Base-by-base conservation (phyloP, 805 yeast genomes). In the Metschnikowia amazonensis region DNA sequence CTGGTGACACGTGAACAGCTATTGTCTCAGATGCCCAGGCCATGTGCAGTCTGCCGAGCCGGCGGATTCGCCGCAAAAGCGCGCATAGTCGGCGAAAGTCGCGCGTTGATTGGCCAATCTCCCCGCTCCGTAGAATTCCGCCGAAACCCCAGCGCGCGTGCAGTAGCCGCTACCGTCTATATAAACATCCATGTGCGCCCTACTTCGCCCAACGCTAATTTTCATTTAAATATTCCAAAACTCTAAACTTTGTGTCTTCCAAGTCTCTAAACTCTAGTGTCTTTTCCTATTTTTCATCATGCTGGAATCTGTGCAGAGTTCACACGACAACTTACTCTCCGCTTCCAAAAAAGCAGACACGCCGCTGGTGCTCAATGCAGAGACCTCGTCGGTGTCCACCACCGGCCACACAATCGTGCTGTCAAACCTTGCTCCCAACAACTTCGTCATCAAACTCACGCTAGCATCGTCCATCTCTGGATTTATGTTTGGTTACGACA, bases 401-500 rank as follows among this genome's bases (percentile, higher is more conserved):
- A 25, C 42, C 3, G 39, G 39, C 9, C 42, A 45, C 16, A 32
- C 49, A 1, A 17, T 43, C 10, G 29, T 30, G 23, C 52, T 46
- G 51, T 18, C 41, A 29, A 40, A 45, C 34, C 21, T 35, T 3
- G 50, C 45, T 21, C 58, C 58, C 31, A 50, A 94, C 9, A 65
- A 72, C 6, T 66, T 86, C 57, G 88, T 89, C 41, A 68, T 89
- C 20, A 66, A 78, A 23, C 66, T 89, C 43, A 86, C 96, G 0
- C 71, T 82, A 42, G 81, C 82, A 23, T 81, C 97, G 0, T 89
- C 97, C 6, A 84, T 92, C 51, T 89, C 97, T 0, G 98, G 98
- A 1, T 89, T 90, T 67, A 81, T 92, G 89, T 92, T 92, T 67
- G 99, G 99, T 55, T 92, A 92, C 61, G 99, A 92, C 65, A 92